Evolutionary conservation across 108 stramenopile species (phyloP), one percentile per base, ranked within the genome.

Genomic region (Thalassiosira profunda): DNA sequence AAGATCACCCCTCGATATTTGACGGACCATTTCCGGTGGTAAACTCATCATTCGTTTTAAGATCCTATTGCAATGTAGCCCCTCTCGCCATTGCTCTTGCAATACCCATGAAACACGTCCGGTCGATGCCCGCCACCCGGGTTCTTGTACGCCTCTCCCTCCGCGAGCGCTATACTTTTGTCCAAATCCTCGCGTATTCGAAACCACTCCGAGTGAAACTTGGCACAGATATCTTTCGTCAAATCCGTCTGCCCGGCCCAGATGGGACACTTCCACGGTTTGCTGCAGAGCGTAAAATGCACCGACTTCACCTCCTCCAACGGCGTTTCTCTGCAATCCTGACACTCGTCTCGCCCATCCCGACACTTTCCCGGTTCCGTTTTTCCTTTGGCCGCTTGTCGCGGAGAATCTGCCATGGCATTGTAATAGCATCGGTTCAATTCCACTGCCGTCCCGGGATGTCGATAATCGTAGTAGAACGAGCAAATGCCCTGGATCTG

Each of bases 281-380:
- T 98, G 60, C 81, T 80, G 61, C 97, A 98, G 0, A 93, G 59
- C 2, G 97, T 98, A 70, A 89, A 98, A 65, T 98, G 97, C 18
- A 87, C 91, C 12, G 80, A 83, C 14, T 84, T 67, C n/a, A 98
- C 70, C 23, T 88, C 78, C 6, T 70, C 64, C 4, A 84, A 24
- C 1, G 67, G 31, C 7, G 67, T 68, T 24, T 65, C 58, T 17
- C 90, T 76, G 67, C 90, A 91, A 74, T 95, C 89, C 55, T 91
- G 79, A 62, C 94, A 90, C 4, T 62, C 58, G 14, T 69, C 66
- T 45, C 51, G 46, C 37, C 79, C 79, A 67, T 74, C 85, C 18
- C 61, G 73, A 55, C 81, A 82, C 3, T 76, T 63, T 38, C 56
- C 46, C 3, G 17, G 5, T 31, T 33, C 69, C n/a, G n/a, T 31